phyloP scores from a whole-genome alignment of 306 rosid species.

The Medicago ruthenica region DNA sequence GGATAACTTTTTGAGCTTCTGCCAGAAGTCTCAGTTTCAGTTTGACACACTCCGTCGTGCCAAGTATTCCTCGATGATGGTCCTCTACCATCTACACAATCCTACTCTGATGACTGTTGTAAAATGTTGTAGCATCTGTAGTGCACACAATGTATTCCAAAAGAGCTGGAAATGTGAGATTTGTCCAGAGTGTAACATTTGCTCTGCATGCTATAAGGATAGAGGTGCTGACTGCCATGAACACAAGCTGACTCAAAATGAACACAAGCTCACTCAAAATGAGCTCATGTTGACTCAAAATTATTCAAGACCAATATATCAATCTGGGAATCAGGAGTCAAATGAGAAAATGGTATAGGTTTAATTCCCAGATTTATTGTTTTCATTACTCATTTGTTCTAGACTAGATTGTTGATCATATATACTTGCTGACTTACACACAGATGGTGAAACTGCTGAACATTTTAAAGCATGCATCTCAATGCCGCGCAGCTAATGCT shows the following conservation, averaged over 20 bases:
- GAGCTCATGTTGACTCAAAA: background rate
- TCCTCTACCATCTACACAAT: conserved; percentile 51
- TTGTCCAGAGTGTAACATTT: conserved; percentile 51
- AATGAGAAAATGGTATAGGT: conserved; percentile 27
- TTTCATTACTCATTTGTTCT: background rate
- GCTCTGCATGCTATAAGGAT: conserved; percentile 53
- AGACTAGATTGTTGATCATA: background rate
- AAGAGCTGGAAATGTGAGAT: conserved; percentile 52
- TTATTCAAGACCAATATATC: background rate
- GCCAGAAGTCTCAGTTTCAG: conserved; percentile 56
- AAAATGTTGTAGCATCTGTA: conserved; percentile 50
- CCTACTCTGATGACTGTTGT: conserved; percentile 25
- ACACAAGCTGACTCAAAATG: no score
- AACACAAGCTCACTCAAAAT: no score
- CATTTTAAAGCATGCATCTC: conserved; percentile 45
- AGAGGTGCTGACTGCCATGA: conserved; percentile 42
- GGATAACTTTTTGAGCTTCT: conserved; percentile 54
- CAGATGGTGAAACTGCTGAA: conserved; percentile 44
- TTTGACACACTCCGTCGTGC: conserved; percentile 73
- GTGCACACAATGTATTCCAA: conserved; percentile 31
- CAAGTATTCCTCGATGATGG: conserved; percentile 72
- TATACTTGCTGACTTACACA: background rate
- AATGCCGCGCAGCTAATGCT: conserved; percentile 32
- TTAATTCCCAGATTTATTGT: background rate
- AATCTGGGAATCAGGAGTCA: conserved; percentile 19